A percentile compares a stretch with the other conserved stretches of the same genome.
phyloP scores from a whole-genome alignment of 139 green algal genomes.

The Chlamydomonas sphaeroides region DNA sequence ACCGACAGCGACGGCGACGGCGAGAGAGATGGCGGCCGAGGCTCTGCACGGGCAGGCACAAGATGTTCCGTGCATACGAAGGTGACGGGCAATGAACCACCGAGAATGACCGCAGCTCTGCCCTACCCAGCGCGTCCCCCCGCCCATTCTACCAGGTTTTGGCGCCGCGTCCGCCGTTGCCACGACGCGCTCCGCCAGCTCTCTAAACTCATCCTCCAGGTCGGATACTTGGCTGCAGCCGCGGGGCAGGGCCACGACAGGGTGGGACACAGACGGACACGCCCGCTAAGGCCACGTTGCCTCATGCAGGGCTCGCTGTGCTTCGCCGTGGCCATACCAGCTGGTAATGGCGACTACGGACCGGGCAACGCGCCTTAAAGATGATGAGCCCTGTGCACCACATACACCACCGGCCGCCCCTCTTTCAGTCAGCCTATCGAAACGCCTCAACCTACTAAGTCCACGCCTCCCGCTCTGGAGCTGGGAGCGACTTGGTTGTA shows the following conservation, averaged over 20 bases:
- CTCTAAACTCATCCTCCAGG: conserved; percentile 29
- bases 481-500: not conserved
- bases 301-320: not conserved
- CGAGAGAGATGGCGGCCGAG: too few species aligned
- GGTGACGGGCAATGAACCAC: too few species aligned
- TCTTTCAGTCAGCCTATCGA: too few species aligned
- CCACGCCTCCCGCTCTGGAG: conserved; percentile 40
- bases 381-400: too few species aligned
- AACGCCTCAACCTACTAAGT: conserved; percentile 19
- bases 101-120: not conserved
- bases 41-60: too few species aligned
- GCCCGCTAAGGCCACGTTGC: not conserved
- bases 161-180: not conserved
- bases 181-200: conserved; percentile 28
- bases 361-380: not conserved
- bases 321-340: not conserved
- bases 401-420: too few species aligned
- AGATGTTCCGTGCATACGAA: too few species aligned
- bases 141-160: not conserved
- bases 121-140: not conserved
- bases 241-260: too few species aligned
- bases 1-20: too few species aligned
- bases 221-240: conserved; percentile 4
- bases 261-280: not conserved
- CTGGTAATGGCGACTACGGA: not conserved